A percentile compares a stretch with the other conserved stretches of the same genome.
Conservation (phyloP, 352 stramenopile genomes). For the Phytophthora niederhauseri region DNA sequence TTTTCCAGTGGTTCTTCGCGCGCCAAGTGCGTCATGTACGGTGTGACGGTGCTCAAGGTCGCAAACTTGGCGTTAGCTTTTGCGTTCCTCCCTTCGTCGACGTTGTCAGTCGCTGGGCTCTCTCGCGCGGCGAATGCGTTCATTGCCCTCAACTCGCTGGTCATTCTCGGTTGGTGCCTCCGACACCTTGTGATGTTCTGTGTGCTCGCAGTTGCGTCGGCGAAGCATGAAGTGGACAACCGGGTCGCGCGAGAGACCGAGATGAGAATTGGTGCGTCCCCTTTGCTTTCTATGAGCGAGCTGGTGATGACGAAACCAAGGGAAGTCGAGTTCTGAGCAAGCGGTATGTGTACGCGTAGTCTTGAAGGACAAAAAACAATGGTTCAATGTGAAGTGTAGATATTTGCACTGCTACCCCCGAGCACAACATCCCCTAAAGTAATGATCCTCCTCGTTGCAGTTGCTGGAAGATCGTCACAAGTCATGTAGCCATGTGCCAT, state of each 20-base stretch:
- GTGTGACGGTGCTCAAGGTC: constrained; percentile 41
- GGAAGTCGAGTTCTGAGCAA: neutral
- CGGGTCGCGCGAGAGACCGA: neutral
- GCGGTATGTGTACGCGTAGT: too few relatives aligned
- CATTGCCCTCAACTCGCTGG: constrained; percentile 52
- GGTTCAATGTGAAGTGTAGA: too few relatives aligned
- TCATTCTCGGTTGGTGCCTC: constrained; percentile 53
- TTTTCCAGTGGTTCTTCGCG: constrained; percentile 21
- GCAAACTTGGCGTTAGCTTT: constrained; percentile 55
- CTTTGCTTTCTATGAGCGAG: constrained; percentile 3
- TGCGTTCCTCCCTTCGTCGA: constrained; percentile 46
- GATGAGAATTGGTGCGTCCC: neutral
- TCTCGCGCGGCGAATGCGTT: constrained; percentile 41
- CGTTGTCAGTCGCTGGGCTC: constrained; percentile 28
- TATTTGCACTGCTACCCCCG: too few relatives aligned
- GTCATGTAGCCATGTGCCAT: too few relatives aligned
- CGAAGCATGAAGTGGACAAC: constrained; percentile 11
- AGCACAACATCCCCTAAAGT: too few relatives aligned
- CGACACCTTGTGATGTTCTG: constrained; percentile 57
- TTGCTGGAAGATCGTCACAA: too few relatives aligned
- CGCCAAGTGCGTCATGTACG: constrained; percentile 39
- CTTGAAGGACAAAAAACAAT: too few relatives aligned
- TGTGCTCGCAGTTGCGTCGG: constrained; percentile 24
- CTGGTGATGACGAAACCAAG: constrained; percentile 5
- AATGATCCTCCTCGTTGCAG: too few relatives aligned